These are phyloP conservation scores for Penicillium freii DNA, from an alignment of 2,329 filamentous ascomycete species.

Conservation along the genomic window DNA sequence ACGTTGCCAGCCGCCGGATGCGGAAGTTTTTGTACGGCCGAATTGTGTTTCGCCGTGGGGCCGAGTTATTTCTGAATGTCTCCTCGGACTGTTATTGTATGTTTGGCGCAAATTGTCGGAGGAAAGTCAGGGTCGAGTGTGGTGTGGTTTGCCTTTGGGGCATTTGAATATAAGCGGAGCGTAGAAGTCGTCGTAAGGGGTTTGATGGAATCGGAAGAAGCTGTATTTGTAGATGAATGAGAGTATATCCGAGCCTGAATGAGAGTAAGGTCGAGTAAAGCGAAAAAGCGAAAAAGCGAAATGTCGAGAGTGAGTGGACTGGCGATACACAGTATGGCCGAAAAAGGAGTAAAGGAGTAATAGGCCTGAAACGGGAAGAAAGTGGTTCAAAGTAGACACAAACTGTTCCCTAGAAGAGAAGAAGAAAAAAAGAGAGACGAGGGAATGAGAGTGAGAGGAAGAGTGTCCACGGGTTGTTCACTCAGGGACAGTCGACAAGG, in stretches of 20 bases:
- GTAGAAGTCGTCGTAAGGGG: constrained; percentile 5
- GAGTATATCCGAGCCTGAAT: constrained; percentile 14
- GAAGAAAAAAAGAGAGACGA: constrained; percentile 2
- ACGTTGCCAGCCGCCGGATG: constrained; percentile 36
- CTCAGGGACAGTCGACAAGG: constrained; percentile 15
- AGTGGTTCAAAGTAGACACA: neutral
- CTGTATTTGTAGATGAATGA: constrained; percentile 18
- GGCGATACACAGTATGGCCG: constrained; percentile 36
- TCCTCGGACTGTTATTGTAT: neutral
- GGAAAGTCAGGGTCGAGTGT: neutral
- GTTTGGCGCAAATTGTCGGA: constrained; percentile 2
- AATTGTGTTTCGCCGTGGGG: constrained; percentile 14
- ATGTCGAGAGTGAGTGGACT: constrained; percentile 30
- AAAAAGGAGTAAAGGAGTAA: constrained; percentile 14
- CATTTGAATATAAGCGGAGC: constrained; percentile 14
- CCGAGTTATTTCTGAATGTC: constrained; percentile 8
- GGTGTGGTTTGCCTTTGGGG: constrained; percentile 6
- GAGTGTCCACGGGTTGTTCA: neutral
- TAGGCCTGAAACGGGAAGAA: constrained; percentile 1
- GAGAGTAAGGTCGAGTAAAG: constrained; percentile 13
- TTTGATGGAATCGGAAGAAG: constrained; percentile 4
- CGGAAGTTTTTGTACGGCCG: constrained; percentile 28
- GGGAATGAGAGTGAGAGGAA: constrained; percentile 3
- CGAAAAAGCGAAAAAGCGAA: constrained; percentile 12
- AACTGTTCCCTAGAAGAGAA: constrained; percentile 1